Base-by-base conservation (phyloP, 352 stramenopile species). In the Phytophthora pisi region DNA sequence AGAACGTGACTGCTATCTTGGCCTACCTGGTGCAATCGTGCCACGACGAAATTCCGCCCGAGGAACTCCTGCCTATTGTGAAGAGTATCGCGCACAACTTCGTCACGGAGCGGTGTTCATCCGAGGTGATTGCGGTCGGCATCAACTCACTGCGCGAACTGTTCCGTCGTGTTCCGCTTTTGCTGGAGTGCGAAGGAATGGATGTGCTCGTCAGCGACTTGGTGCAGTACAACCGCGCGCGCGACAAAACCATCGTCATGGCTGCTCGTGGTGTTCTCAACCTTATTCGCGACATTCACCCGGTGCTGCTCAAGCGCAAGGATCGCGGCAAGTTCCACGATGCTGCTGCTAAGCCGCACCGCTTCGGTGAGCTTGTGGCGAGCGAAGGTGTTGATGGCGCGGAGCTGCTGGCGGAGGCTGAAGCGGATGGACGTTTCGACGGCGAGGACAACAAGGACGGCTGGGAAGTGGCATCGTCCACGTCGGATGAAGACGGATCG, bases 81-180 rank as follows among this genome's bases (percentile, higher is more conserved):
- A 98, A 98, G 72, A 97, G 93, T 40, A 99, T 99, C 70, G 96
- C 97, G 36, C 95, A 99, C 82, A 98, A 99, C 70, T 99, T 99
- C 63, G 95, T 99, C 24, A 99, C 94, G 1, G 98, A 99, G 65
- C 83, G 96, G 30, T 98, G 94, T 68, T 93, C 88, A 24, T 96
- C 90, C 57, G 96, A 99, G 75, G 94, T 98, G 66, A 99, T 99
- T 77, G 97, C 97, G 10, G 93, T 99, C 2, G 98, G 98, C 20
- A 99, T 99, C 70, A 99, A 99, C 78, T 84, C 97, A 6, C 78
- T 98, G 55, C 90, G 97, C 28, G 97, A 98, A 57, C 94, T 99
- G 65, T 98, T 98, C 68, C 79, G 84, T 18, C 86, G 97, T 23
- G 88, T 99, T 23, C 98, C 98, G 26, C 85, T 98, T 18, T 79